A percentile compares a stretch with the other conserved stretches of the same genome.
Conservation (phyloP, 169 alveolate species). For the Eimeria tenella region DNA sequence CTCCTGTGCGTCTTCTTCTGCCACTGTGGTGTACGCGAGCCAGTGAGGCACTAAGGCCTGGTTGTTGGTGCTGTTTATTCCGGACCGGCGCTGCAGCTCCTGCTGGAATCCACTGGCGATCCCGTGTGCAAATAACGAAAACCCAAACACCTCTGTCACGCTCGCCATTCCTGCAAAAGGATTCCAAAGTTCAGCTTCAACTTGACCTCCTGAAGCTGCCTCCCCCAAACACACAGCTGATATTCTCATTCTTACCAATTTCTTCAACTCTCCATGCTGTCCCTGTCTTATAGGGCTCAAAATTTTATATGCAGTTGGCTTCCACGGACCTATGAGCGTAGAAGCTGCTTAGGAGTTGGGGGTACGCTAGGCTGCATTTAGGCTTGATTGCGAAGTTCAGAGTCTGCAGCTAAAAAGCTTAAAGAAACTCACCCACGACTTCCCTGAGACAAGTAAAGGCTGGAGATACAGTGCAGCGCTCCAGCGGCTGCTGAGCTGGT, state of each 20-base stretch:
- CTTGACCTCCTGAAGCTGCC: not conserved
- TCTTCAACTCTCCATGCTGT: too few relatives aligned
- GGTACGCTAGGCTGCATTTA: not conserved
- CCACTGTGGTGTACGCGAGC: constrained; percentile 67
- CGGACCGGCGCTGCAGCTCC: constrained; percentile 35
- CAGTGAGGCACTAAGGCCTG: constrained; percentile 55
- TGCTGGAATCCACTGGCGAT: constrained; percentile 9
- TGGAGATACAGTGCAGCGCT: not conserved
- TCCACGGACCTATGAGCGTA: too few relatives aligned
- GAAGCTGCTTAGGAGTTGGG: not conserved
- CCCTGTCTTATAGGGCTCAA: too few relatives aligned
- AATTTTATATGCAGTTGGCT: too few relatives aligned
- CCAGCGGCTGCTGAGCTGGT: constrained; percentile 8
- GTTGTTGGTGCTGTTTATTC: not conserved
- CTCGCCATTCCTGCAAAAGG: constrained; percentile 35
- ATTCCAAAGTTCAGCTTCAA: not conserved
- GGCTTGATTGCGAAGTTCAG: too few relatives aligned
- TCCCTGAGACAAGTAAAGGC: not conserved
- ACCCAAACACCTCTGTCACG: constrained; percentile 67
- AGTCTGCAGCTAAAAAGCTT: not conserved
- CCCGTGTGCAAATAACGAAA: constrained; percentile 71
- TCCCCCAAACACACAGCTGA: not conserved
- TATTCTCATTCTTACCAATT: not conserved
- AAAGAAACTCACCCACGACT: not conserved
- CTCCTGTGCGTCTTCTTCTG: constrained; percentile 43